These are phyloP conservation scores for Agaricales sp. DNA, from an alignment of 1,284 basidiomycete species.

Conservation along the genomic window DNA sequence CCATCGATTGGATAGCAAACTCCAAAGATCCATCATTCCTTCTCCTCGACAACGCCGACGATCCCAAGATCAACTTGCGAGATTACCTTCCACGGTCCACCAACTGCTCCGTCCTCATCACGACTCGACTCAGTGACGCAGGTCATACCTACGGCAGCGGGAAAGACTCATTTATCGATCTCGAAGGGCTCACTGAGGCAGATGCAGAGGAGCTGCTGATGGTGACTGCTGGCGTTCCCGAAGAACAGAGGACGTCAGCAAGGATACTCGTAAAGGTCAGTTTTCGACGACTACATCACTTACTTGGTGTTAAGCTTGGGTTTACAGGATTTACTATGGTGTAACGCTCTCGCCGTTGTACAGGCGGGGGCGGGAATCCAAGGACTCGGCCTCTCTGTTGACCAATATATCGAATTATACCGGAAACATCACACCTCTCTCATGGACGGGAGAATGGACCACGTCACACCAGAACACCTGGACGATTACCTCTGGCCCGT, in stretches of 20 bases:
- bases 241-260: not conserved
- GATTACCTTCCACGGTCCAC: not conserved
- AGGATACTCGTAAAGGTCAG: not conserved
- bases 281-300: not conserved
- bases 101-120: not conserved
- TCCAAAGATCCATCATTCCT: not conserved
- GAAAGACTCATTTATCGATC: too few relatives aligned
- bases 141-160: not conserved
- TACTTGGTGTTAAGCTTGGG: not conserved
- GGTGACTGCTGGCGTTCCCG: not conserved
- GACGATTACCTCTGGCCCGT: not conserved
- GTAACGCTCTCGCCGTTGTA: not conserved
- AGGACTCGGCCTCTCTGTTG: not conserved
- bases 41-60: not conserved
- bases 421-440: not conserved
- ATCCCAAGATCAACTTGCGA: not conserved
- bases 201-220: not conserved
- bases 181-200: not conserved
- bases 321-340: not conserved
- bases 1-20: not conserved
- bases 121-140: not conserved
- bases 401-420: not conserved
- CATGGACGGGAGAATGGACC: not conserved
- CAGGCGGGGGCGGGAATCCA: not conserved
- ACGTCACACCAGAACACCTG: not conserved